phyloP scores from a whole-genome alignment of 371 early-diverging fungal genomes.

The Mucor indicus region DNA sequence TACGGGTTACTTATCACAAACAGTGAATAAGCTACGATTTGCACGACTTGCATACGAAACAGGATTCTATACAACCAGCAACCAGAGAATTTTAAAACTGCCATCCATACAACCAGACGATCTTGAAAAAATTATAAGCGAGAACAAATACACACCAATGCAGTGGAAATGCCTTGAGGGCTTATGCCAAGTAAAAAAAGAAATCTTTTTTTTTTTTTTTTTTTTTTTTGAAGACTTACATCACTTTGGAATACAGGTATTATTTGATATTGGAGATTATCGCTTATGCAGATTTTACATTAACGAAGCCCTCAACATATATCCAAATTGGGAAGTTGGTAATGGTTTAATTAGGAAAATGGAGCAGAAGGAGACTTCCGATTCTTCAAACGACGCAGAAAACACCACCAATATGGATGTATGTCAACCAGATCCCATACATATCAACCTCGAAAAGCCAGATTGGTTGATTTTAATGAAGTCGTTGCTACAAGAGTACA shows the following conservation, averaged over 20 bases:
- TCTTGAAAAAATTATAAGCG: constrained; percentile 4
- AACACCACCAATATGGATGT: neutral
- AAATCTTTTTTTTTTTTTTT: no score
- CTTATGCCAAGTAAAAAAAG: constrained; percentile 46
- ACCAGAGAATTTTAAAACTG: constrained; percentile 3
- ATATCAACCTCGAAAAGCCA: constrained; percentile 3
- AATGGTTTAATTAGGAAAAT: no score
- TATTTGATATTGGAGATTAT: constrained; percentile 58
- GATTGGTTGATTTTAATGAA: constrained; percentile 3
- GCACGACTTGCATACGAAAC: constrained; percentile 53
- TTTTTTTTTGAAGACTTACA: no score
- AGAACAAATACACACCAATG: constrained; percentile 26
- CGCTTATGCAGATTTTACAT: constrained; percentile 42
- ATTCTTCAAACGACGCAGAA: neutral
- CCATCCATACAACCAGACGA: constrained; percentile 5
- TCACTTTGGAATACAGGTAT: no score
- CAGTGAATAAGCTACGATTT: constrained; percentile 34
- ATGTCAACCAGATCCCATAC: neutral
- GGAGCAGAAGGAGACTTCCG: neutral
- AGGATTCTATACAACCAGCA: constrained; percentile 27
- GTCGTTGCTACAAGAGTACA: constrained; percentile 11
- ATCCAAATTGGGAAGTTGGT: constrained; percentile 42
- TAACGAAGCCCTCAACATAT: constrained; percentile 21
- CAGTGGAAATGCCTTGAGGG: constrained; percentile 62
- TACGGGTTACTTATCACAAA: constrained; percentile 44